Conservation (phyloP, 805 yeast species). For the Metschnikowia hibisci region DNA sequence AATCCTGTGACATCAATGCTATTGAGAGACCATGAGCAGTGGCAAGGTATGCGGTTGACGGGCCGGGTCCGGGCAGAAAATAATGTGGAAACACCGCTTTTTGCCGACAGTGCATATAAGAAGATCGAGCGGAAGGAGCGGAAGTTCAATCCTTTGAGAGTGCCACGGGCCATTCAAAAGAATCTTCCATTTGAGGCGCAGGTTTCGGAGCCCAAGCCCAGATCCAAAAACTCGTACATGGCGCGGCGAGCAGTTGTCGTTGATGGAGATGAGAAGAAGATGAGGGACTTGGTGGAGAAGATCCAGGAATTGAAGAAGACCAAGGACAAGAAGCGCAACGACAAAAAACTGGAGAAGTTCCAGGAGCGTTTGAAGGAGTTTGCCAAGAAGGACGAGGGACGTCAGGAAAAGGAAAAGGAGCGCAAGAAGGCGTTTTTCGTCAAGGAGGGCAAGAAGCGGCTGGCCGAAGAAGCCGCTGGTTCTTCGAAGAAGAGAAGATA, state of each 20-base stretch:
- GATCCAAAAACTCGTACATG: conserved; percentile 75
- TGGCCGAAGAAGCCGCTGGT: conserved; percentile 28
- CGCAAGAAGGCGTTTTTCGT: conserved; percentile 85
- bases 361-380: conserved; percentile 69
- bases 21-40: conserved; percentile 69
- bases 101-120: conserved; percentile 47
- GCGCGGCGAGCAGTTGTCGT: conserved; percentile 89
- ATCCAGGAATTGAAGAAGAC: conserved; percentile 80
- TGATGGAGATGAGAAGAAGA: conserved; percentile 90
- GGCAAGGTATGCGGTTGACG: conserved; percentile 96
- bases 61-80: conserved; percentile 86
- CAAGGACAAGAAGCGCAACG: conserved; percentile 72
- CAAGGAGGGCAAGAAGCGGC: conserved; percentile 62
- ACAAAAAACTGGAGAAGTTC: conserved; percentile 72
- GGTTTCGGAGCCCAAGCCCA: conserved; percentile 83
- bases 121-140: conserved; percentile 84
- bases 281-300: conserved; percentile 83
- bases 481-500: conserved; percentile 23
- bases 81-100: conserved; percentile 58
- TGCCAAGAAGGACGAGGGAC: conserved; percentile 68
- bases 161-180: conserved; percentile 73
- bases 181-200: conserved; percentile 91
- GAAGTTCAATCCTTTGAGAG: conserved; percentile 80
- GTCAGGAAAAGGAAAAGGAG: conserved; percentile 72
- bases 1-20: conserved; percentile 94